Evolutionary conservation across 208 protist species (phyloP), one percentile per base, ranked within the genome.

Genomic region (Trypanosoma mega): DNA sequence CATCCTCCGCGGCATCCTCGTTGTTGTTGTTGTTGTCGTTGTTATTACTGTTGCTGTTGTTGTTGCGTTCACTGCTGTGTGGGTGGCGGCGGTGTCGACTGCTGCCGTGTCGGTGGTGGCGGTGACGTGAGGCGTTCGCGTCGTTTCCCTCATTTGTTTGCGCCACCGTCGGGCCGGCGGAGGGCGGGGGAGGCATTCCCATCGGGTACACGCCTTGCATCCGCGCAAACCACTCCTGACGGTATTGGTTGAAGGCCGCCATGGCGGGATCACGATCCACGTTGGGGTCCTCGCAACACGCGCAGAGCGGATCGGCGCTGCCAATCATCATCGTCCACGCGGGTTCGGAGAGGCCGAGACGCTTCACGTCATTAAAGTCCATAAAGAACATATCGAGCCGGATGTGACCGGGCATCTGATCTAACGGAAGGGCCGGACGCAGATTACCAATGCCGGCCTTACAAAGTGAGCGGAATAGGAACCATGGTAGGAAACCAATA

Each of bases 341-440:
- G 31, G 68, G 52, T 3, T 78, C 76, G 8, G 87, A 94, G 60
- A 94, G 90, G 24, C 87, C 87, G 3, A 86, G 51, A 5, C 87
- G 81, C 68, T 77, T 76, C 2, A 88, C 21, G 34, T 92, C 80
- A 16, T 80, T 63, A 49, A 89, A 85, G 54, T 94, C 87, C 74
- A 84, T 90, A 68, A 94, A 91, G 67, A 92, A 94, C 87, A 90
- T 90, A 59, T 94, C 87, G 8, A 76, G 69, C 3, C 87, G 78
- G 37, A 94, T 87, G 51, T 69, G 90, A 27, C 76, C 78, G n/a
- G 87, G 87, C 45, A 92, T 53, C 64, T 94, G 43, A 45, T 78
- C 66, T 11, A 82, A 61, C 20, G 81, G 84, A 61, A 94, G 66
- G 11, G 69, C 72, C 6, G 87, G 87, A 21, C 87, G 87, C 50